phyloP scores from a whole-genome alignment of 2,329 filamentous ascomycete genomes.

The Tolypocladium inflatum region DNA sequence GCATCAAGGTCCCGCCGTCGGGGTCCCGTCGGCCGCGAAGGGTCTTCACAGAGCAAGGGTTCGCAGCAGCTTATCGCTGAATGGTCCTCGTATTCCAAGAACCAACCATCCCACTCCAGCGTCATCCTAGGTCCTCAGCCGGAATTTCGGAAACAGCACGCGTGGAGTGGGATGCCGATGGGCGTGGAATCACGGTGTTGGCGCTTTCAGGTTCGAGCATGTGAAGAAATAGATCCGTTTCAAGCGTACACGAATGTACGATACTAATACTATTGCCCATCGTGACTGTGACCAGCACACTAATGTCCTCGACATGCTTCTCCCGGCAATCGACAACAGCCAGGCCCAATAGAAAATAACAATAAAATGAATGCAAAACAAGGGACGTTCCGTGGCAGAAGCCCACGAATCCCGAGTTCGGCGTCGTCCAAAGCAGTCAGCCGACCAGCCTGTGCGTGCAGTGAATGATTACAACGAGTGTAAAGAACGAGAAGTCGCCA shows the following conservation, averaged over 20 bases:
- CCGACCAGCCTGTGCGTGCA: slow-evolving; percentile 27
- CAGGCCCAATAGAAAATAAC: neutral
- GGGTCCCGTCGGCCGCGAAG: neutral
- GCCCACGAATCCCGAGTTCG: neutral
- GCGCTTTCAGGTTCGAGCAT: too few species aligned
- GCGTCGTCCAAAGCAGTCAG: slow-evolving; percentile 16
- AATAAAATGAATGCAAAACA: neutral
- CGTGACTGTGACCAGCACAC: slow-evolving; percentile 22
- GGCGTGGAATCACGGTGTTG: neutral
- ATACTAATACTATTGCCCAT: slow-evolving; percentile 9
- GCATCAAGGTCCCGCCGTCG: neutral
- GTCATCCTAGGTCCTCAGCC: neutral
- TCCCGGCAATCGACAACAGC: slow-evolving; percentile 18
- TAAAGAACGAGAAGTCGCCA: slow-evolving; percentile 28
- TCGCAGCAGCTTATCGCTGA: neutral
- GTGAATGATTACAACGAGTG: slow-evolving; percentile 41
- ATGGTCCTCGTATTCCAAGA: neutral
- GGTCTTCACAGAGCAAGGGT: neutral
- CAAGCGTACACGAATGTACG: neutral
- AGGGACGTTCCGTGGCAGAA: neutral
- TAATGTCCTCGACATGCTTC: slow-evolving; percentile 15
- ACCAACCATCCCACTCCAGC: neutral
- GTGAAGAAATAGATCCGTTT: neutral
- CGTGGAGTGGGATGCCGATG: neutral
- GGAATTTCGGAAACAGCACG: neutral